Evolutionary conservation across 2,329 filamentous ascomycete species (phyloP).

Genomic region (Aspergillus uvarum): DNA sequence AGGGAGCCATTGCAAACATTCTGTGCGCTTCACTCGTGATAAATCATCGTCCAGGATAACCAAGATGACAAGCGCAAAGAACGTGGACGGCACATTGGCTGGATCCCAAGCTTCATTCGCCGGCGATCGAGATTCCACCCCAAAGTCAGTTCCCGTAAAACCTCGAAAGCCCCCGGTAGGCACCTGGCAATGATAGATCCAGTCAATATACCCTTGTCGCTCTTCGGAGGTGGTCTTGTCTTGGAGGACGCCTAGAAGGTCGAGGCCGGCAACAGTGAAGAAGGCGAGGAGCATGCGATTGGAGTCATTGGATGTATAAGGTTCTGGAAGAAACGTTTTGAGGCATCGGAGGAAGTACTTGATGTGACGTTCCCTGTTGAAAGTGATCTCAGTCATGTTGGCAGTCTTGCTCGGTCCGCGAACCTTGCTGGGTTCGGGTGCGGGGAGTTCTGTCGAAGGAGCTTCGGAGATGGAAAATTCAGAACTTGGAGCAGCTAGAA

Average conservation of each 20-base stretch:
- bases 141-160: conserved; percentile 67
- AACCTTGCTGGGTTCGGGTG: background rate
- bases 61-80: conserved; percentile 78
- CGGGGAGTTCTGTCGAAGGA: background rate
- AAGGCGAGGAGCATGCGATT: conserved; percentile 86
- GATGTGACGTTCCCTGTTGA: conserved; percentile 65
- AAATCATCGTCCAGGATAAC: conserved; percentile 65
- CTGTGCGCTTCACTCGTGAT: conserved; percentile 63
- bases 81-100: conserved; percentile 84
- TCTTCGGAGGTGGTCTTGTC: conserved; percentile 55
- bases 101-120: conserved; percentile 64
- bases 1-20: conserved; percentile 72
- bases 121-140: conserved; percentile 47
- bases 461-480: background rate
- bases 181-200: conserved; percentile 86
- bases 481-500: background rate
- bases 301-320: conserved; percentile 86
- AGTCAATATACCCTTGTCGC: conserved; percentile 60
- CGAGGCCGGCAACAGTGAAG: conserved; percentile 83
- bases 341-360: conserved; percentile 93
- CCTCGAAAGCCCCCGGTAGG: conserved; percentile 85
- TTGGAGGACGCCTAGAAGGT: conserved; percentile 69
- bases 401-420: background rate
- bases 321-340: conserved; percentile 73
- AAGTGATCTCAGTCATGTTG: conserved; percentile 30